Evolutionary conservation across 148 eudicot species (phyloP).

Genomic region (Silene latifolia): DNA sequence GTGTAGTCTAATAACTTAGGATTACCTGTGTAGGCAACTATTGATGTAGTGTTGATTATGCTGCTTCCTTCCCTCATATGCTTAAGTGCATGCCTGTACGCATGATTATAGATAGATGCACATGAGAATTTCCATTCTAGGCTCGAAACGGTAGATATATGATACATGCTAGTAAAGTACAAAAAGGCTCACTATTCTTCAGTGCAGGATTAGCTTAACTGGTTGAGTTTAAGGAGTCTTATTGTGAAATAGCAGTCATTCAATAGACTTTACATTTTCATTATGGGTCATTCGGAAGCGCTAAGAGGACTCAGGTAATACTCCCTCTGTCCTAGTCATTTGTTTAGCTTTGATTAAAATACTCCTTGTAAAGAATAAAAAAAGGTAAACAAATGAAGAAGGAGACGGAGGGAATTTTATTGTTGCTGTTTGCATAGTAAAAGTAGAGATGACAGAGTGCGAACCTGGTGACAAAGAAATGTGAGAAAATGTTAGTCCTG

Average conservation of each 20-base stretch:
- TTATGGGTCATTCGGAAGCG: too few species aligned
- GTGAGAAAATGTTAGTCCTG: conserved; percentile 75
- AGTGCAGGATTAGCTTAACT: too few species aligned
- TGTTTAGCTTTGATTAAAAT: too few species aligned
- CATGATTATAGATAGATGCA: neutral
- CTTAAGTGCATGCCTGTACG: conserved; percentile 62
- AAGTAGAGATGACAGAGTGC: neutral
- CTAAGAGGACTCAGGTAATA: too few species aligned
- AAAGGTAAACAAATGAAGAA: too few species aligned
- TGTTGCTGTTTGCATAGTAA: too few species aligned
- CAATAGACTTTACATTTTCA: too few species aligned
- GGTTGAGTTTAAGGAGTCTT: neutral
- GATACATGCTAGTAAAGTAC: neutral
- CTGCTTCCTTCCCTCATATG: conserved; percentile 69
- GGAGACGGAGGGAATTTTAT: too few species aligned
- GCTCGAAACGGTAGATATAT: neutral
- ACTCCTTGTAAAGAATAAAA: too few species aligned
- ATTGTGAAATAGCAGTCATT: neutral
- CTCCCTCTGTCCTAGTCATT: too few species aligned
- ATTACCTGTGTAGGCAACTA: conserved; percentile 62
- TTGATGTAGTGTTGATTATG: conserved; percentile 69
- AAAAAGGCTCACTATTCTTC: neutral
- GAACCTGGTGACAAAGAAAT: conserved; percentile 67
- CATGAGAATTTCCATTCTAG: neutral
- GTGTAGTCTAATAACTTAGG: conserved; percentile 59